Base-by-base conservation (phyloP, 1,139 yeast species). In the Suhomyces bokatorum region DNA sequence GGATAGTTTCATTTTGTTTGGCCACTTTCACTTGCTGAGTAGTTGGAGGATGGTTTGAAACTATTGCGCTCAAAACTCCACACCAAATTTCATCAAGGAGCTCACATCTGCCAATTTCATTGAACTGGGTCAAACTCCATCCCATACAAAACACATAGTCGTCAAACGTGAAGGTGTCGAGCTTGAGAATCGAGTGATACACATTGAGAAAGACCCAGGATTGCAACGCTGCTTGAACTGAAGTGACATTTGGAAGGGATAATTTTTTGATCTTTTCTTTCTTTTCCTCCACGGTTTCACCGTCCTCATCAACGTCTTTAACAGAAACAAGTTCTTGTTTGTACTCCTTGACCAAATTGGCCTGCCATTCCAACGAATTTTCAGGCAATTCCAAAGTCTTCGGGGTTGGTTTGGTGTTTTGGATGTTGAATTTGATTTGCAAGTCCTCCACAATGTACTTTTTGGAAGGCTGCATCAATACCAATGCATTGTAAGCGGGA, bases 161-260 rank as follows among this genome's bases (percentile, higher is more conserved):
- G 63, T 88, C 96, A 67, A 85, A 86, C 0, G 95, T 84, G 53
- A 87, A 85, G 0, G 87, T 79, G 57, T 85, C 91, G 16, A 88
- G 68, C 13, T 77, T 63, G 40, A 87, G 67, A 1, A 87, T 82
- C 28, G 75, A 75, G 53, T 81, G 81, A 58, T 83, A 88, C 42
- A 87, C 78, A 58, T 87, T 87, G 38, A 87, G 64, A 54, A 88
- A 88, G 6, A 80, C 70, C 96, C 96, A 88, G 4, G 78, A 65
- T 59, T 86, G 91, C 31, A 88, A 62, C 1, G 85, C 78, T 43
- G 77, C 78, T 48, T 64, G 70, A 2, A 68, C 54, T 6, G 60
- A 44, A 1, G 43, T 34, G 5, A 60, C 35, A 2, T 44, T 40
- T 6, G 35, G 31, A 2, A 65, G 6, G 63, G 60, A 32, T 49